Evolutionary conservation across 2,329 filamentous ascomycete species (phyloP), one percentile per base, ranked within the genome.

Genomic region (Sphaerostilbella broomeana): DNA sequence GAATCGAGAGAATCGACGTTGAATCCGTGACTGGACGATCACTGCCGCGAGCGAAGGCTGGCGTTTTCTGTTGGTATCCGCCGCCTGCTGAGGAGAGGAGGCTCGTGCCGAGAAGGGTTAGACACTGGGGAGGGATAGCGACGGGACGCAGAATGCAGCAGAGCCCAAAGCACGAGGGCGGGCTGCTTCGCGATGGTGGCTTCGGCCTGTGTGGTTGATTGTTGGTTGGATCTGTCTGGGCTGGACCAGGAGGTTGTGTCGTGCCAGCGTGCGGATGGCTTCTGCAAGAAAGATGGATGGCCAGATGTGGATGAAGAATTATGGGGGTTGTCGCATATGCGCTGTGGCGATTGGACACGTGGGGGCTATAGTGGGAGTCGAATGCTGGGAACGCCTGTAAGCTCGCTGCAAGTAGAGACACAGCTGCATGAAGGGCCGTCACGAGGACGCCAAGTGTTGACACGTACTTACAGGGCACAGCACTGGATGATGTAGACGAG

Each of bases 261-360:
- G 35, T 34, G 35, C 35, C 35, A 38, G 35, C 35, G 40, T 36
- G 33, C 40, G 25, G 35, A 38, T 26, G 30, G 20, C 20, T 38
- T 18, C 27, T 41, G 39, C 32, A 25, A n/a, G 29, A 35, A 21
- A 34, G 30, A 30, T 19, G 12, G 15, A 24, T 18, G 20, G 24
- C 20, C 26, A 17, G 34, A 21, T 41, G n/a, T 30, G 30, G 41
- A 25, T 12, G 41, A n/a, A 31, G 35, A 43, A 40, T 21, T 40
- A 43, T 43, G 41, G 40, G 16, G 25, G 38, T 18, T 15, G 7
- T n/a, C 11, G 32, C 24, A 20, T 29, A 28, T 15, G 29, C 18
- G 20, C 38, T 18, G 19, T 19, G 12, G 12, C 20, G 29, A 16
- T 15, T 24, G 38, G 24, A 5, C 9, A 22, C 25, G 27, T 6